Conservation (phyloP, 2,329 filamentous ascomycete genomes). For the Cryphonectria radicalis region DNA sequence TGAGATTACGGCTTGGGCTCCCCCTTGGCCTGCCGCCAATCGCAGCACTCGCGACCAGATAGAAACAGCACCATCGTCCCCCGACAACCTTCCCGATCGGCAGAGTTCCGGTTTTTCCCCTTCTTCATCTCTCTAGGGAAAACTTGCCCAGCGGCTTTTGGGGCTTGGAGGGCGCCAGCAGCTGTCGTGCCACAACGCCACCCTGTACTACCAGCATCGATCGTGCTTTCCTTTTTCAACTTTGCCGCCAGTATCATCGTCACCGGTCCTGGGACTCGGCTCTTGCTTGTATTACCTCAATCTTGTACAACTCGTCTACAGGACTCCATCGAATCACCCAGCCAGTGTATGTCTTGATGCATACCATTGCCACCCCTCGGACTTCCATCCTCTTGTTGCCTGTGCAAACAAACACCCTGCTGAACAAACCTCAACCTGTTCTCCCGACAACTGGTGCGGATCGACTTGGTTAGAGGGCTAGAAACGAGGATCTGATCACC, state of each 20-base stretch:
- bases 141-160: neutral
- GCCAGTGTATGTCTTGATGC: neutral
- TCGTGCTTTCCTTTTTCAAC: conserved; percentile 12
- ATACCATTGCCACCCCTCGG: neutral
- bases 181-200: neutral
- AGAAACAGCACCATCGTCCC: neutral
- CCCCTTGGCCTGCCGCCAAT: neutral
- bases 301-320: neutral
- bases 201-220: conserved; percentile 7
- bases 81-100: neutral
- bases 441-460: neutral
- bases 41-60: neutral
- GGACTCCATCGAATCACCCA: conserved; percentile 1
- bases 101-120: neutral
- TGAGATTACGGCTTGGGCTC: neutral
- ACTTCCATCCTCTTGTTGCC: neutral
- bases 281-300: neutral
- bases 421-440: neutral
- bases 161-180: neutral
- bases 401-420: neutral
- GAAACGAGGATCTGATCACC: neutral
- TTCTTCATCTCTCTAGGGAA: neutral
- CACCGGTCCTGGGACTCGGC: neutral
- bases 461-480: neutral
- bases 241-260: neutral